Evolutionary conservation across 2,329 filamentous ascomycete genomes (phyloP).

Genomic region (Microdochium nivale): DNA sequence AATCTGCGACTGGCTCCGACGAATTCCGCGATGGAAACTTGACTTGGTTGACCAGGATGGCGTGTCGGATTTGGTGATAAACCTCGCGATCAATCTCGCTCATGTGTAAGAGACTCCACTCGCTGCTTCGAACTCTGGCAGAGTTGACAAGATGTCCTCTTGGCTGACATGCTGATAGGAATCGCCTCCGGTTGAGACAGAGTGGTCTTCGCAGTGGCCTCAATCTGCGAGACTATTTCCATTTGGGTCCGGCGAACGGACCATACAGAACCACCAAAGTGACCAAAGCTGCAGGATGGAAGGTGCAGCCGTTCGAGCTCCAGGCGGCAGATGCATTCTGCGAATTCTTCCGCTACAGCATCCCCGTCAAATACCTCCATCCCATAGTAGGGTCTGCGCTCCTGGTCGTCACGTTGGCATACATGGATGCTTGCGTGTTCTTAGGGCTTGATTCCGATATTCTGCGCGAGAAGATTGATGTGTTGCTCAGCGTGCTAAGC

Average conservation of each 20-base stretch:
- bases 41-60: slow-evolving; percentile 26
- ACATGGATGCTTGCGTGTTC: slow-evolving; percentile 24
- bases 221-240: slow-evolving; percentile 19
- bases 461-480: slow-evolving; percentile 21
- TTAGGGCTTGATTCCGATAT: slow-evolving; percentile 18
- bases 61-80: slow-evolving; percentile 26
- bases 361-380: slow-evolving; percentile 17
- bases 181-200: slow-evolving; percentile 17
- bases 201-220: slow-evolving; percentile 14
- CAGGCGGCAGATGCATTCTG: slow-evolving; percentile 21
- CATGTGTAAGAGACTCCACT: slow-evolving; percentile 20
- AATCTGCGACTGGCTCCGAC: slow-evolving; percentile 27
- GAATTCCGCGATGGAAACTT: slow-evolving; percentile 28
- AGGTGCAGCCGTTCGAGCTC: slow-evolving; percentile 18
- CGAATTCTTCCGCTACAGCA: slow-evolving; percentile 19
- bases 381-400: slow-evolving; percentile 14
- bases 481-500: slow-evolving; percentile 19
- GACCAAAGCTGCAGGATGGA: slow-evolving; percentile 20
- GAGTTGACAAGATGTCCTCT: background rate
- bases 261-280: slow-evolving; percentile 16
- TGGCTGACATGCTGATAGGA: slow-evolving; percentile 7
- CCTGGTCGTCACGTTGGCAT: slow-evolving; percentile 16
- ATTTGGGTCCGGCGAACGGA: slow-evolving; percentile 15
- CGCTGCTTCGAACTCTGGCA: background rate
- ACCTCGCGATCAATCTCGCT: slow-evolving; percentile 23